A percentile compares a stretch with the other conserved stretches of the same genome.
phyloP scores from a whole-genome alignment of 2,329 filamentous ascomycete genomes.

The Verticillium longisporum region DNA sequence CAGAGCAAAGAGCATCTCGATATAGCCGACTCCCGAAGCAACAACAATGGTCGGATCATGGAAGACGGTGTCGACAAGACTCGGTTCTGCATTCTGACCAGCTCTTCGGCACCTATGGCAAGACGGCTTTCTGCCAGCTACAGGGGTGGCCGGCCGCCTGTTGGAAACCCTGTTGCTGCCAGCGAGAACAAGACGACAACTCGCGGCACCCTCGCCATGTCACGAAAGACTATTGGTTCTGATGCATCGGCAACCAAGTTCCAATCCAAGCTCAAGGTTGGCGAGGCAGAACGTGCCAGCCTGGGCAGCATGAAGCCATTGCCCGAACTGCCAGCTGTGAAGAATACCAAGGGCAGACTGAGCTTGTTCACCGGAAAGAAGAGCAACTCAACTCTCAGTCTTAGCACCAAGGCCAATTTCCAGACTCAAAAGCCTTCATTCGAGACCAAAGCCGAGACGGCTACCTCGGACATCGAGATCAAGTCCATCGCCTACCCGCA shows the following conservation, averaged over 20 bases:
- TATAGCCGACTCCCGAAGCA: no score
- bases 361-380: not conserved
- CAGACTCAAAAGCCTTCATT: not conserved
- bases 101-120: not conserved
- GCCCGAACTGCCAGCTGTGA: not conserved
- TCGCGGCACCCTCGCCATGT: conserved; percentile 1
- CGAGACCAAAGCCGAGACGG: not conserved
- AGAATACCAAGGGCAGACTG: not conserved
- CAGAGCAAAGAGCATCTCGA: no score
- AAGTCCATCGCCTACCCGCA: not conserved
- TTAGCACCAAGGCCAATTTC: not conserved
- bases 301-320: not conserved
- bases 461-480: not conserved
- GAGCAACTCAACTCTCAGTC: not conserved
- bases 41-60: not conserved
- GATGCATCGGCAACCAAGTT: not conserved
- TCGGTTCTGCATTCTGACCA: not conserved
- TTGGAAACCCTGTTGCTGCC: conserved; percentile 21
- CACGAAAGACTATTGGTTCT: not conserved
- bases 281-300: not conserved
- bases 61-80: not conserved
- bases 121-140: conserved; percentile 24
- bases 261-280: not conserved
- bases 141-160: conserved; percentile 14
- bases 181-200: conserved; percentile 19